Conservation (phyloP, 441 rosid species). For the Mallotus repandus region DNA sequence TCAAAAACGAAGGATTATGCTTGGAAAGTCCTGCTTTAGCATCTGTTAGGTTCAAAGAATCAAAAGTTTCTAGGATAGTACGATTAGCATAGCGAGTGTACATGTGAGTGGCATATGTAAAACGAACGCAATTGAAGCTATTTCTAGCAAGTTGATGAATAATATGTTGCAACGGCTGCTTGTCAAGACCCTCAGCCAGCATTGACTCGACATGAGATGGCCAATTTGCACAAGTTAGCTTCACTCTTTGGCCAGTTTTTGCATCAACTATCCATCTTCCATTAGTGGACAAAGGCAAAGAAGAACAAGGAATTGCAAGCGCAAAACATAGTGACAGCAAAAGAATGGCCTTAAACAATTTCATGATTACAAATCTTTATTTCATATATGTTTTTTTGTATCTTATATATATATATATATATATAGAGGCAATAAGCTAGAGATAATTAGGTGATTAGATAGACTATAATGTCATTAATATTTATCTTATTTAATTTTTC, state of each 20-base stretch:
- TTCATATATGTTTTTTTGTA: not conserved
- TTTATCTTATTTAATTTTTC: not conserved
- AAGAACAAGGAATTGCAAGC: not conserved
- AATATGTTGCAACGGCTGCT: slow-evolving; percentile 23
- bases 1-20: not conserved
- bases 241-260: slow-evolving; percentile 47
- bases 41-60: not conserved
- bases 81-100: slow-evolving; percentile 18
- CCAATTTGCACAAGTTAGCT: slow-evolving; percentile 75
- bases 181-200: slow-evolving; percentile 21
- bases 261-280: slow-evolving; percentile 67
- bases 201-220: slow-evolving; percentile 25
- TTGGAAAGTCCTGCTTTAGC: not conserved
- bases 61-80: not conserved
- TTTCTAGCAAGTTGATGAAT: not conserved
- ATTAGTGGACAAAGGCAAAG: slow-evolving; percentile 57
- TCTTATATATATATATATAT: not conserved
- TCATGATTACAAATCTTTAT: not conserved
- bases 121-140: slow-evolving; percentile 23
- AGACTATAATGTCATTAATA: not conserved
- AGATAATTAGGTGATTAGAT: not conserved
- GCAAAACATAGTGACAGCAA: slow-evolving; percentile 7
- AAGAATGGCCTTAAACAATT: not conserved
- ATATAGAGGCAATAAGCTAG: not conserved
- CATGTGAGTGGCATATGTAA: slow-evolving; percentile 68